Percentiles rank a stretch among this genome's conserved stretches.
Evolutionary conservation across 2,329 filamentous ascomycete genomes (phyloP).

Genomic region (Fusarium clavum): DNA sequence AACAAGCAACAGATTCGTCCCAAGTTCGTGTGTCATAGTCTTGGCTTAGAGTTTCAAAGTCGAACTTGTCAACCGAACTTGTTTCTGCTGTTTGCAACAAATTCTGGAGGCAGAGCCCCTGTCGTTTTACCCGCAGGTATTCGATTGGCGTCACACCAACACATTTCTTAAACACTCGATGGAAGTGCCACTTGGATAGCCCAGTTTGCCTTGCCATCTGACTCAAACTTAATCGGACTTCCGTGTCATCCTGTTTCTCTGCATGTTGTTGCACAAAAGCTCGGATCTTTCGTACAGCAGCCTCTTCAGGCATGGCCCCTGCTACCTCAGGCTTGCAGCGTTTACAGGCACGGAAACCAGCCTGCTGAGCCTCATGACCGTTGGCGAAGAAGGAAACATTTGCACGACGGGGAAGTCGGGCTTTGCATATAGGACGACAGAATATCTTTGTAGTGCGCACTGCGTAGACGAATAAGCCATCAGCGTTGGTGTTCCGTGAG

Average conservation of each 20-base stretch:
- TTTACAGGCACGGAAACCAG: constrained; percentile 68
- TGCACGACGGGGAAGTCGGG: constrained; percentile 68
- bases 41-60: constrained; percentile 9
- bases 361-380: constrained; percentile 56
- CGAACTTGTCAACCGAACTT: constrained; percentile 27
- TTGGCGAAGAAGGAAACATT: constrained; percentile 68
- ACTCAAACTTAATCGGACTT: constrained; percentile 52
- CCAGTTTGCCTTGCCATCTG: constrained; percentile 63
- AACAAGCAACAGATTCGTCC: constrained; percentile 27
- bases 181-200: constrained; percentile 68
- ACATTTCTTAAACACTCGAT: constrained; percentile 67
- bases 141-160: constrained; percentile 61
- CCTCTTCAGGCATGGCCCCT: constrained; percentile 57
- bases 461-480: constrained; percentile 57
- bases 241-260: constrained; percentile 22
- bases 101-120: constrained; percentile 5
- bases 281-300: constrained; percentile 57
- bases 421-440: constrained; percentile 71
- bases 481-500: constrained; percentile 51
- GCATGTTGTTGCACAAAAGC: constrained; percentile 49
- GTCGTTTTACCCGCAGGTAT: constrained; percentile 46
- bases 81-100: constrained; percentile 3
- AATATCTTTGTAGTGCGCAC: constrained; percentile 63
- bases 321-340: constrained; percentile 61
- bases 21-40: constrained; percentile 34